These are phyloP conservation scores for Tubosaeta sp. DNA, from an alignment of 768 basidiomycete species.

Conservation along the genomic window DNA sequence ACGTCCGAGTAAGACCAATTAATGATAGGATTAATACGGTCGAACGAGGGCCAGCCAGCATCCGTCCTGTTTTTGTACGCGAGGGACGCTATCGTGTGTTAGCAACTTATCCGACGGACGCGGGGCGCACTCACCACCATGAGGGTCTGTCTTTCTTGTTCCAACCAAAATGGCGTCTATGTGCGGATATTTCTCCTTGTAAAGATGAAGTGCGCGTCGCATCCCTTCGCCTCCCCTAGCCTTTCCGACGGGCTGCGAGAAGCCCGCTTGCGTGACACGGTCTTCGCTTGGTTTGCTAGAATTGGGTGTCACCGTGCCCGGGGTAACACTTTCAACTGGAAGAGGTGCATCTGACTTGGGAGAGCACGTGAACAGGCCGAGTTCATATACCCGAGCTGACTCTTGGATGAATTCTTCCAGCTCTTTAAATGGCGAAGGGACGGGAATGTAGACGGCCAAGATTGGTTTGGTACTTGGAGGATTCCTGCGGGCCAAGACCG, in stretches of 20 bases:
- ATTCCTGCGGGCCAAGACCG: slow-evolving; percentile 51
- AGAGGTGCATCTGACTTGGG: slow-evolving; percentile 36
- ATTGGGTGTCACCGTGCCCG: slow-evolving; percentile 27
- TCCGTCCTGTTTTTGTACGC: slow-evolving; percentile 78
- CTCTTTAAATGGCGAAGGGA: slow-evolving; percentile 79
- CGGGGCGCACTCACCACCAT: slow-evolving; percentile 70
- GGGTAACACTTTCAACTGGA: slow-evolving; percentile 46
- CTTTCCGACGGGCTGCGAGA: slow-evolving; percentile 42
- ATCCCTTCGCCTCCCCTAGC: slow-evolving; percentile 66
- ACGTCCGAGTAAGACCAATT: slow-evolving; percentile 91
- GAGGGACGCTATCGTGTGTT: slow-evolving; percentile 53
- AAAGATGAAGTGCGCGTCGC: slow-evolving; percentile 70
- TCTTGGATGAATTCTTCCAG: slow-evolving; percentile 82
- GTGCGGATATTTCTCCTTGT: slow-evolving; percentile 61
- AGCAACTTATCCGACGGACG: neutral
- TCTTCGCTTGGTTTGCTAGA: slow-evolving; percentile 8
- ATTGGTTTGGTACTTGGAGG: slow-evolving; percentile 42
- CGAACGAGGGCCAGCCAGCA: slow-evolving; percentile 82
- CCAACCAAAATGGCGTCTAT: slow-evolving; percentile 86
- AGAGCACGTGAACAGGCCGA: slow-evolving; percentile 58
- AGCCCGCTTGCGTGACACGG: slow-evolving; percentile 4
- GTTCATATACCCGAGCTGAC: slow-evolving; percentile 56
- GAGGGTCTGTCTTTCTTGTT: slow-evolving; percentile 85
- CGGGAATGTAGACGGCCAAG: slow-evolving; percentile 81
- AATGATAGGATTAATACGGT: slow-evolving; percentile 92